These are phyloP conservation scores for Hypoxylon sp. DNA, from an alignment of 2,329 filamentous ascomycete species.

Conservation along the genomic window DNA sequence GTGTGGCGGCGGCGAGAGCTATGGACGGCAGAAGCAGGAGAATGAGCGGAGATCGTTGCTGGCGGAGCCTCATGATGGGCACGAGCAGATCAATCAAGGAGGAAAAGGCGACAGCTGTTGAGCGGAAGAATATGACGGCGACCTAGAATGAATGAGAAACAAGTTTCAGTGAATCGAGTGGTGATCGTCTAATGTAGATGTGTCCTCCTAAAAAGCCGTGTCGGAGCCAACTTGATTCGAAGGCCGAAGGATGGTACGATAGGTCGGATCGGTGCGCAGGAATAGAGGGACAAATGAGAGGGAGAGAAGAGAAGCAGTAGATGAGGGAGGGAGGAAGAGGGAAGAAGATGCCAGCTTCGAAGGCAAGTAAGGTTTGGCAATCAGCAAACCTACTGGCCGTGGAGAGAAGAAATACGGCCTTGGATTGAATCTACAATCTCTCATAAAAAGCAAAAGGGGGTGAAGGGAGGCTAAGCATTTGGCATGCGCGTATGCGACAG, in stretches of 20 bases:
- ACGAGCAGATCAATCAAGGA: neutral
- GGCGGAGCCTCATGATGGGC: slow-evolving; percentile 43
- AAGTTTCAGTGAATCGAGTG: neutral
- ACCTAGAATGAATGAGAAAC: slow-evolving; percentile 1
- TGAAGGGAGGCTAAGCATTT: slow-evolving; percentile 13
- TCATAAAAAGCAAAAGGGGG: slow-evolving; percentile 24
- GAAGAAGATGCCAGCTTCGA: slow-evolving; percentile 4
- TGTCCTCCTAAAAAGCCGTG: neutral
- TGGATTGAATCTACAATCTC: slow-evolving; percentile 10
- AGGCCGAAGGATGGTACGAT: slow-evolving; percentile 1
- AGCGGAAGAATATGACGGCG: neutral
- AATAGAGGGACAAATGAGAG: slow-evolving; percentile 3
- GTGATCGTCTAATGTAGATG: neutral
- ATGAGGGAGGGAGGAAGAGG: slow-evolving; percentile 3
- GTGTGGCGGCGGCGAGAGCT: slow-evolving; percentile 35
- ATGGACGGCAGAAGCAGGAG: slow-evolving; percentile 43
- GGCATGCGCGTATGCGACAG: slow-evolving; percentile 4
- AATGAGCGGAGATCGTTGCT: slow-evolving; percentile 40
- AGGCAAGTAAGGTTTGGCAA: slow-evolving; percentile 10
- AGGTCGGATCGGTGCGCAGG: neutral
- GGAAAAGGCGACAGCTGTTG: neutral
- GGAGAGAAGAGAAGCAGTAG: slow-evolving; percentile 5
- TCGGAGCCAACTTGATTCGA: slow-evolving; percentile 5
- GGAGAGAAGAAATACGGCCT: slow-evolving; percentile 4
- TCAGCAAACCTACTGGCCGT: slow-evolving; percentile 12